A percentile compares a stretch with the other conserved stretches of the same genome.
Conservation (phyloP, 2,329 filamentous ascomycete genomes). For the Ascochyta fabae region DNA sequence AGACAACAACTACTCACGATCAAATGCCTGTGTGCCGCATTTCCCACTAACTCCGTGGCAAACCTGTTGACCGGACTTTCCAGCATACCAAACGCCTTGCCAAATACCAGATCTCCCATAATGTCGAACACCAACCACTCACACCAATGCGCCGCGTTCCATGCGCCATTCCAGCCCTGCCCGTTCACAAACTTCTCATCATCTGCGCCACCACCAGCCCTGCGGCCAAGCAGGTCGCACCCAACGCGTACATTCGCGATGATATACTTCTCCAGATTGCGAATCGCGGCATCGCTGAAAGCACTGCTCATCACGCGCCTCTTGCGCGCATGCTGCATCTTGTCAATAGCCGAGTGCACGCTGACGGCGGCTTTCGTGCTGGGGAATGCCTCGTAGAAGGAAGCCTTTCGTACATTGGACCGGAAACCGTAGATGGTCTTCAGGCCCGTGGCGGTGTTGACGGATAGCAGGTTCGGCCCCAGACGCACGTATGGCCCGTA, state of each 20-base stretch:
- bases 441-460: constrained; percentile 69
- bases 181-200: constrained; percentile 24
- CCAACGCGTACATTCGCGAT: constrained; percentile 52
- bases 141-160: constrained; percentile 55
- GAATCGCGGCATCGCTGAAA: constrained; percentile 55
- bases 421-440: constrained; percentile 59
- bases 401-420: constrained; percentile 57
- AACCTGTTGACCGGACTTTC: constrained; percentile 50
- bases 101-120: constrained; percentile 58
- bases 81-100: constrained; percentile 54
- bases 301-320: constrained; percentile 55
- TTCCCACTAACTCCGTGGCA: constrained; percentile 51
- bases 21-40: constrained; percentile 54
- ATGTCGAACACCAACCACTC: constrained; percentile 59
- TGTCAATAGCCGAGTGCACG: constrained; percentile 56
- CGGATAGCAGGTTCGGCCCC: constrained; percentile 76
- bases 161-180: constrained; percentile 49
- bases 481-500: constrained; percentile 79
- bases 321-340: constrained; percentile 55
- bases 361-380: constrained; percentile 51
- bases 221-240: constrained; percentile 43
- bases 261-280: constrained; percentile 55
- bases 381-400: constrained; percentile 57
- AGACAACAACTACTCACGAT: constrained; percentile 41
- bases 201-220: constrained; percentile 12